Evolutionary conservation across 305 asterid species (phyloP).

Genomic region (Coffea humblotiana): DNA sequence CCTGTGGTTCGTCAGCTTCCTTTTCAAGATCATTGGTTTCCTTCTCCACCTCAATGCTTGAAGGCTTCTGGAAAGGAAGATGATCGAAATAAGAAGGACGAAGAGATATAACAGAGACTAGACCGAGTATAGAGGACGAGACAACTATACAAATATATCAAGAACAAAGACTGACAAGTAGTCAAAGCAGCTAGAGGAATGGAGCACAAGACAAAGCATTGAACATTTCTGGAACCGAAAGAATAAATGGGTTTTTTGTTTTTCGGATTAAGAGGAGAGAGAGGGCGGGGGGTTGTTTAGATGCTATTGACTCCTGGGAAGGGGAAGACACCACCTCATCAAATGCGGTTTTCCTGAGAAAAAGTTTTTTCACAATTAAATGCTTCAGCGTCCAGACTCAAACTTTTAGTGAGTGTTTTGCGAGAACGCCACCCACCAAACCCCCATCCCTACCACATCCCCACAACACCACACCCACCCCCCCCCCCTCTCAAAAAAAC

Average conservation of each 20-base stretch:
- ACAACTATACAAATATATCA: background rate
- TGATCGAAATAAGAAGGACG: constrained; percentile 15
- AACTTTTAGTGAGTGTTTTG: too few relatives aligned
- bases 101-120: background rate
- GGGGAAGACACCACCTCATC: too few relatives aligned
- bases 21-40: constrained; percentile 44
- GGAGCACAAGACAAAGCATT: background rate
- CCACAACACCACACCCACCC: too few relatives aligned
- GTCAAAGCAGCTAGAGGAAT: background rate
- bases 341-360: too few relatives aligned
- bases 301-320: too few relatives aligned
- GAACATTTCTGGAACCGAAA: background rate
- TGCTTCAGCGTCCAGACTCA: too few relatives aligned
- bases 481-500: too few relatives aligned
- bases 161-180: background rate
- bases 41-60: constrained; percentile 55
- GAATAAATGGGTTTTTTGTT: background rate
- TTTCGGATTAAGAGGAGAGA: too few relatives aligned
- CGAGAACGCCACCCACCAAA: too few relatives aligned
- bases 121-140: background rate
- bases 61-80: constrained; percentile 48
- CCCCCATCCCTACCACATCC: too few relatives aligned
- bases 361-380: too few relatives aligned
- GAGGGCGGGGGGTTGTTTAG: background rate
- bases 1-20: constrained; percentile 56